Evolutionary conservation across 2,329 filamentous ascomycete genomes (phyloP), one percentile per base, ranked within the genome.

Genomic region (Thyridium curvatum): DNA sequence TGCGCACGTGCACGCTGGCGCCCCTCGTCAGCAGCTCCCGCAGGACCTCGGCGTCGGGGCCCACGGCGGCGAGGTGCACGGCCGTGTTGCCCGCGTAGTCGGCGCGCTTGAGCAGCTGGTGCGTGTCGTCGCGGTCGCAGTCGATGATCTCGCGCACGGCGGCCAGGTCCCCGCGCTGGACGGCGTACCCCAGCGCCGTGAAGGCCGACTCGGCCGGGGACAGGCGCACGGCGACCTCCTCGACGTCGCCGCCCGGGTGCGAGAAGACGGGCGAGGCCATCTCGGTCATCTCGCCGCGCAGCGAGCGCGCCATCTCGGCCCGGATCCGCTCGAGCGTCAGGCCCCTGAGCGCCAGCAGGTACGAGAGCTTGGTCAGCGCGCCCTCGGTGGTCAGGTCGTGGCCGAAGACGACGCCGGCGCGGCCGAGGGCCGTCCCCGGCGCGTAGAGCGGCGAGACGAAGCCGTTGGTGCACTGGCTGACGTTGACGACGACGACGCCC

Each of bases 371-470:
- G 15, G 90, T 93, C 49, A 95, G 75, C 6, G 90, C 90, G 3
- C 87, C 90, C 65, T 96, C 90, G 16, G 85, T 85, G 0, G 90
- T 96, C 63, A 95, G 73, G 54, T 94, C 89, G 48, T 90, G 78
- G 6, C 90, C 90, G 48, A 93, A 90, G 26, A 94, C 86, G 35
- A 96, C 87, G 28, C 90, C 90, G 3, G 86, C 86, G 39, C 82
- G 75, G 30, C 86, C 87, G 14, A 95, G 75, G 31, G 84, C 81
- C 48, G 86, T 86, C 8, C 81, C 84, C 0, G 84, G 79, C 2
- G 84, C 84, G 62, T 88, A 89, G n/a, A 88, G 71, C 3, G 84
- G 83, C 37, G 79, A 86, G 15, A 88, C 84, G 52, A 84, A 84
- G 32, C 84, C 84, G 43, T 76, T 82, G 50, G 82, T 74, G 70